Base-by-base conservation (phyloP, 805 yeast species). In the Hanseniaspora vineae region DNA sequence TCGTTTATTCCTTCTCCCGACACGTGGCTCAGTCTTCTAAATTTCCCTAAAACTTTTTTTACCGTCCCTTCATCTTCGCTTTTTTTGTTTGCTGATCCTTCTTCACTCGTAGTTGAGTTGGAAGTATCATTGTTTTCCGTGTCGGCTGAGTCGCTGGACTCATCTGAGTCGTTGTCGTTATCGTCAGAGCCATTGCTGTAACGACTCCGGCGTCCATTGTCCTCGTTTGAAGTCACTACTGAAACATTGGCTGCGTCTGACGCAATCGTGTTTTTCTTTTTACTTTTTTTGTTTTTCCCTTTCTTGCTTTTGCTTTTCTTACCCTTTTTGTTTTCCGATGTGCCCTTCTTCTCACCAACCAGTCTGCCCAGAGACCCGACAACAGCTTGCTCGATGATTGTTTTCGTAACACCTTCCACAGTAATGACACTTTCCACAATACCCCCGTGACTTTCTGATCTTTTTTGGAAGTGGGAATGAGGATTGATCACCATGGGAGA, bases 361-460 rank as follows among this genome's bases (percentile, higher is more conserved):
- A 37, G 40, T 17, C 19, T 37, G 17, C 40, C 19, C 40, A 17
- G 17, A 5, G 19, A 17, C 19, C 19, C 40, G 19, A 17, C 40
- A 37, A 17, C 19, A 15, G 19, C 17, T 17, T 37, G 81, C 55
- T 83, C 90, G 56, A 87, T 86, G 51, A 87, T 84, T 3, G 94
- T 86, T 69, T 87, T 87, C 56, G 78, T 80, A 18, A 84, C 84
- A 47, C 96, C 96, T 58, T 81, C 80, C 29, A 83, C 83, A 45
- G 81, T 83, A n/a, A 87, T 78, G 15, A 87, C 81, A 39, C 84
- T 78, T 65, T 87, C 96, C 47, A 84, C 75, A 47, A 87, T 80
- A 9, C 90, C 64, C 44, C 44, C 39, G 37, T 47, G 20, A 17
- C 50, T 15, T 23, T 44, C 35, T 4, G 29, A 23, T 23, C 29